Evolutionary conservation across 306 rosid species (phyloP), one percentile per base, ranked within the genome.

Genomic region (Nissolia schottii): DNA sequence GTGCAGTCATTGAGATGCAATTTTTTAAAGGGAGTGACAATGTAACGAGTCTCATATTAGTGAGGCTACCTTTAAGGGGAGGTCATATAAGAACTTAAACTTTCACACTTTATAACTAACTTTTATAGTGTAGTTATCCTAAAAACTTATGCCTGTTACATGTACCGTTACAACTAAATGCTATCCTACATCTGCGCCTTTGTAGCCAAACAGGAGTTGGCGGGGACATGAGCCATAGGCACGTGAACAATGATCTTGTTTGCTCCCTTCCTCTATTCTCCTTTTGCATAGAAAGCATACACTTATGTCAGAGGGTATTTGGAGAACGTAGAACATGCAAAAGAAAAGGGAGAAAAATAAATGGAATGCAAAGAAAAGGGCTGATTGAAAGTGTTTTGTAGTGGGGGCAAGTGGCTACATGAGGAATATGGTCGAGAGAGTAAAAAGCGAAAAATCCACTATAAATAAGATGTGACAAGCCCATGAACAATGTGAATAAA

Each of bases 321-420:
- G 45, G 48, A 66, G 62, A 72, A 63, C 23, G n/a, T 37, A 16
- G 8, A 25, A 7, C 27, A n/a, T 64, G 57, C n/a, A 71, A 24
- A 45, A 31, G 19, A 43, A 45, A 60, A 40, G 16, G 61, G 12
- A 24, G 35, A 6, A 13, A 15, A 71, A 64, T 43, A 43, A 43
- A 43, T n/a, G 6, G 5, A 43, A 13, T 43, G 16, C 16, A n/a
- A 1, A 45, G 56, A 62, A 57, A 48, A 81, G 54, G 77, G 25
- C 31, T 41, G 77, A 77, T 72, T 81, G 34, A 65, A 60, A 66
- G 66, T 76, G 59, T 4, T 19, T 43, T 24, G 43, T 45, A n/a
- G n/a, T n/a, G n/a, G 77, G 84, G 80, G 62, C 76, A 74, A 49
- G 80, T 74, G 57, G 56, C 55, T 48, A 18, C 24, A 15, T 50